Evolutionary conservation across 768 basidiomycete species (phyloP).

Genomic region (Tulasnella sp.): DNA sequence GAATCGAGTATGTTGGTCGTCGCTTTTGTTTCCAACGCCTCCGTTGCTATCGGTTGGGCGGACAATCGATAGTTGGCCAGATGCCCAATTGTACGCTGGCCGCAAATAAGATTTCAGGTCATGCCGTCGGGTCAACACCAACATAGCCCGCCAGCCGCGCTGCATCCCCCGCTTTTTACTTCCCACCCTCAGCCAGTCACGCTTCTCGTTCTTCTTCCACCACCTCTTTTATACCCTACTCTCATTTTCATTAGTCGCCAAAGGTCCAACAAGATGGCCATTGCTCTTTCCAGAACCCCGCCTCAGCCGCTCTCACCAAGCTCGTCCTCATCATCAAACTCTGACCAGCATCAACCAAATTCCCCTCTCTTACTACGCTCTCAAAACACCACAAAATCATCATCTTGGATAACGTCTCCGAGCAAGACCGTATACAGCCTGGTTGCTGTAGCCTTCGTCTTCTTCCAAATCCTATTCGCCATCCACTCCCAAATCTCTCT

Average conservation of each 20-base stretch:
- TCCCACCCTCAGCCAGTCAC: background rate
- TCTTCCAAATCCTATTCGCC: conserved; percentile 12
- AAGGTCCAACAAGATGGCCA: background rate
- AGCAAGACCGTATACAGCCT: conserved; percentile 1
- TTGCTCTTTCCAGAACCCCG: background rate
- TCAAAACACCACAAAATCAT: background rate
- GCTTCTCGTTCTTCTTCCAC: background rate
- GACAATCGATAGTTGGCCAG: background rate
- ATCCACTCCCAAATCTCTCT: background rate
- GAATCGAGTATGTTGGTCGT: background rate
- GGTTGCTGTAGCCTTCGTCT: conserved; percentile 1
- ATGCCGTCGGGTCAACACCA: background rate
- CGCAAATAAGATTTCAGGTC: background rate
- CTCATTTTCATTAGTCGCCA: background rate
- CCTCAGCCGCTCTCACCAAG: background rate
- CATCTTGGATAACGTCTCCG: background rate
- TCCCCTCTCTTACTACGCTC: conserved; percentile 3
- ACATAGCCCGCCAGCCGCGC: background rate
- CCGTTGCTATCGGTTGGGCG: background rate
- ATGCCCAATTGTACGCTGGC: background rate
- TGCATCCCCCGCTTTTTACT: background rate
- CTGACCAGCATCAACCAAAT: background rate
- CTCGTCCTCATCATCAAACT: background rate
- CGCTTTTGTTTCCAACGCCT: background rate
- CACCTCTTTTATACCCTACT: background rate